Base-by-base conservation (phyloP, 768 basidiomycete genomes). In the Leccinellum luteum region DNA sequence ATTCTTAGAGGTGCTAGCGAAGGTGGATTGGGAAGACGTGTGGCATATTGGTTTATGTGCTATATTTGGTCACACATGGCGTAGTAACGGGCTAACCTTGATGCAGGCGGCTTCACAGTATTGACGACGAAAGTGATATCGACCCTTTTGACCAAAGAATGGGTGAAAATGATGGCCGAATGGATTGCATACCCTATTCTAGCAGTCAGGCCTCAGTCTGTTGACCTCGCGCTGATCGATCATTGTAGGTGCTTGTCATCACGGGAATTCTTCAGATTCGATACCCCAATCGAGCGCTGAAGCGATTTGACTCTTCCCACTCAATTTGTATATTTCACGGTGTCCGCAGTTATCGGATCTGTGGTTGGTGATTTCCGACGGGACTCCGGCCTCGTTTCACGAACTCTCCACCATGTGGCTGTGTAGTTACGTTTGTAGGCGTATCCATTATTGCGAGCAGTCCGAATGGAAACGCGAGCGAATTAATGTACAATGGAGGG, bases 241-340 rank as follows among this genome's bases (percentile, higher is more conserved):
- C 4, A 25, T 44, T 49, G 9, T 51, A 91, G 89, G 80, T 89
- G n/a, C 81, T 93, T 27, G 52, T 84, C 23, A 67, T 79, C 15
- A 92, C 91, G n/a, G 92, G 90, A 3, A 69, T 93, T 49, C 86
- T 90, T n/a, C 92, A 94, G 75, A 87, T 94, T 59, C 79, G 81
- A 62, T 93, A 92, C 67, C 79, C 92, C 52, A 92, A 92, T 64
- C 79, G 92, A 56, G 94, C 95, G 7, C 71, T 98, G 47, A 95
- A 92, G 86, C 83, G 86, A 21, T 98, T 98, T 70, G 93, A 97
- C 68, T 87, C 90, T 98, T 61, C 96, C 95, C 5, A 87, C 87
- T 14, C 95, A 98, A 77, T 98, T 97, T 70, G 93, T 96, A 30
- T 80, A 93, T 55, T 98, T 98, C 76, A 95, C 92, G 25, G 78